A percentile compares a stretch with the other conserved stretches of the same genome.
Evolutionary conservation across 768 basidiomycete species (phyloP).

Genomic region (Phanerochaete carnosa): DNA sequence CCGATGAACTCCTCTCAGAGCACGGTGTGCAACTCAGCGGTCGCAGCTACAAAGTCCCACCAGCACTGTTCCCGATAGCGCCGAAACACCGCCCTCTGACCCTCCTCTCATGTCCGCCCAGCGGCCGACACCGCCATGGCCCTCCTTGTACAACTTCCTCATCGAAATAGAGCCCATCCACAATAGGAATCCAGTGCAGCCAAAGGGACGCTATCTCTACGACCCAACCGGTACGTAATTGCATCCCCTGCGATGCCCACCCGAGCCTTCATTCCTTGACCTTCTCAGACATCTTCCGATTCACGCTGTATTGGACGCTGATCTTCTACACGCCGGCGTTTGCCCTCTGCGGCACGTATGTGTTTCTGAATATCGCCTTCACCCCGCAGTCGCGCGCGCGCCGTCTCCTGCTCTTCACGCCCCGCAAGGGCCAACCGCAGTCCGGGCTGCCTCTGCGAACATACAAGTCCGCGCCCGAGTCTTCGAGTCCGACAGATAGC

Average conservation of each 20-base stretch:
- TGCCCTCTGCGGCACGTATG: slow-evolving; percentile 36
- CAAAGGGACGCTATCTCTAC: slow-evolving; percentile 34
- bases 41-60: no score
- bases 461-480: slow-evolving; percentile 4
- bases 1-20: neutral
- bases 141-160: neutral
- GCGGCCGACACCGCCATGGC: neutral
- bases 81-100: no score
- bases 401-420: slow-evolving; percentile 2
- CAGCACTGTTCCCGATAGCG: neutral
- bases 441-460: slow-evolving; percentile 13
- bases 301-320: slow-evolving; percentile 47
- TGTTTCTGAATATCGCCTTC: slow-evolving; percentile 39
- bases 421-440: slow-evolving; percentile 6
- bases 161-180: slow-evolving; percentile 31
- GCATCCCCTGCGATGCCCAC: neutral
- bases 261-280: neutral
- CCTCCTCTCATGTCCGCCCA: neutral
- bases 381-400: slow-evolving; percentile 26
- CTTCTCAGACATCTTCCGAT: slow-evolving; percentile 37
- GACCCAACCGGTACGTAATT: slow-evolving; percentile 27
- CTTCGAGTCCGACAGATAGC: neutral
- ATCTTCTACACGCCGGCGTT: slow-evolving; percentile 42
- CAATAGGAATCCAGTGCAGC: slow-evolving; percentile 26
- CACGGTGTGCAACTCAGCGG: neutral